Evolutionary conservation across 1,284 basidiomycete species (phyloP).

Genomic region (Pyrrhoderma noxium): DNA sequence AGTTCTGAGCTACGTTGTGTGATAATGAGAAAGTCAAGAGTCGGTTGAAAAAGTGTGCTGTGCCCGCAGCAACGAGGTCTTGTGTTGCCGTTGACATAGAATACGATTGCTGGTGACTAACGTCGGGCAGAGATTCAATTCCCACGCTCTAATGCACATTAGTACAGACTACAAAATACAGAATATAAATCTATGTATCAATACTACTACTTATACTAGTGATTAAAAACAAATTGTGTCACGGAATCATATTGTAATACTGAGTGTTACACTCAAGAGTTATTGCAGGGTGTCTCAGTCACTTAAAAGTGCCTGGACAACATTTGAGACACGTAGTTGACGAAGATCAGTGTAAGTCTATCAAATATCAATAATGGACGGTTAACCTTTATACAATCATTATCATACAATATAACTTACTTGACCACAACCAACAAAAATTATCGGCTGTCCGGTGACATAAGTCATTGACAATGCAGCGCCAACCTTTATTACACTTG

Average conservation of each 20-base stretch:
- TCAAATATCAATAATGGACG: constrained; percentile 17
- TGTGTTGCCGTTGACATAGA: constrained; percentile 4
- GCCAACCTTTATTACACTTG: constrained; percentile 58
- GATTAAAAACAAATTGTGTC: no score
- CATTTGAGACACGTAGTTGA: constrained; percentile 84
- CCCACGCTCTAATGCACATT: constrained; percentile 6
- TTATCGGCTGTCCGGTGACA: constrained; percentile 92
- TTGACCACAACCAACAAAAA: constrained; percentile 95
- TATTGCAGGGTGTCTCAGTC: constrained; percentile 46
- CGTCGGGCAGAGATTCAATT: constrained; percentile 1
- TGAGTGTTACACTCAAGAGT: no score
- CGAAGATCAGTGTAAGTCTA: constrained; percentile 92
- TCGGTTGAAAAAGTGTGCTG: constrained; percentile 5
- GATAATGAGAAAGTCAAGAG: not conserved
- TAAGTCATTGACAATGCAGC: constrained; percentile 97
- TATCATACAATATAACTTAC: constrained; percentile 42
- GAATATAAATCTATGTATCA: no score
- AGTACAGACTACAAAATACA: no score
- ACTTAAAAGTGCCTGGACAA: constrained; percentile 83
- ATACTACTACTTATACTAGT: no score
- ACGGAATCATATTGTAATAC: no score
- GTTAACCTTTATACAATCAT: no score
- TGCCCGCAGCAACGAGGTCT: constrained; percentile 12
- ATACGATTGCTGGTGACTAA: not conserved
- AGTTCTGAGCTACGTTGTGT: not conserved